A percentile compares a stretch with the other conserved stretches of the same genome.
These are phyloP conservation scores for Xylaria sp. DNA, from an alignment of 2,329 filamentous ascomycete genomes.

Conservation along the genomic window DNA sequence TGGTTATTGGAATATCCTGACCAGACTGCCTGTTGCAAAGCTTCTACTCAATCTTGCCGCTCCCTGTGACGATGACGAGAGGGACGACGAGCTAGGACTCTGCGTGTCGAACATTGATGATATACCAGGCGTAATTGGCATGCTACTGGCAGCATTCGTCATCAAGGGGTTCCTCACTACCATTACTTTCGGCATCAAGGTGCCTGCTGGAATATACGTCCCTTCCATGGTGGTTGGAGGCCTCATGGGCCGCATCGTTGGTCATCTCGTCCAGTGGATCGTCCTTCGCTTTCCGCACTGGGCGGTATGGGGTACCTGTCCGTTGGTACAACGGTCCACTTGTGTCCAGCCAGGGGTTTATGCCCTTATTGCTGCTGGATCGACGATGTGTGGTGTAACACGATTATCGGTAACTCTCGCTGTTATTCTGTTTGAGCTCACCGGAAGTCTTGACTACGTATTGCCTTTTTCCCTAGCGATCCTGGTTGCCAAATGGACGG, in stretches of 20 bases:
- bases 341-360: constrained; percentile 98
- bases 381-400: constrained; percentile 98
- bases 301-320: constrained; percentile 79
- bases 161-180: constrained; percentile 90
- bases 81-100: constrained; percentile 72
- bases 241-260: constrained; percentile 86
- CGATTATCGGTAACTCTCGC: constrained; percentile 91
- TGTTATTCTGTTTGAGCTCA: constrained; percentile 95
- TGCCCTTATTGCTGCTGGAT: constrained; percentile 90
- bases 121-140: constrained; percentile 80
- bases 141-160: constrained; percentile 80
- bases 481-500: constrained; percentile 97
- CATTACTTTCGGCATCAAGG: constrained; percentile 95
- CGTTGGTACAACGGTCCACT: constrained; percentile 74
- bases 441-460: constrained; percentile 93
- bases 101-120: constrained; percentile 78
- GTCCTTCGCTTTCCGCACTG: constrained; percentile 78
- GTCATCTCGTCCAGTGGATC: constrained; percentile 84
- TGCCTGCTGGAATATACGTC: constrained; percentile 96
- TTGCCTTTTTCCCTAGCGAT: constrained; percentile 93
- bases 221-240: constrained; percentile 99
- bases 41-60: constrained; percentile 90
- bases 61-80: constrained; percentile 79
- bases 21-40: constrained; percentile 88
- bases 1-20: constrained; percentile 94